Evolutionary conservation across 2,329 filamentous ascomycete genomes (phyloP), one percentile per base, ranked within the genome.

Genomic region (Penicillium polonicum): DNA sequence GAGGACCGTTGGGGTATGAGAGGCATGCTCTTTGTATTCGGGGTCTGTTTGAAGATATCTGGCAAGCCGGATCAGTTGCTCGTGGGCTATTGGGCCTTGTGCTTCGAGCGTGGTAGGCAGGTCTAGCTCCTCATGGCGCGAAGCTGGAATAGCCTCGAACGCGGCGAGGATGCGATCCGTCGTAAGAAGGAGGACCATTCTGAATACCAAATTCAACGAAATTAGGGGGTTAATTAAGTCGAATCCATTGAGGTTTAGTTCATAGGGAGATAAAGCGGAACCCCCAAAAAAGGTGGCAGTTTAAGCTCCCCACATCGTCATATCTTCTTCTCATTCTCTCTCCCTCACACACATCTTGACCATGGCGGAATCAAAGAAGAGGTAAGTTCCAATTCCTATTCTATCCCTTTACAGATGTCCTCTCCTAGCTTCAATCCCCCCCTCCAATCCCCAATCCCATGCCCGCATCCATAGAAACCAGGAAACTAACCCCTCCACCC

Each of bases 1-100:
- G 13, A 97, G 81, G 17, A 81, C 84, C 58, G 76, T 62, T 8
- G 49, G 54, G 5, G 29, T 48, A 9, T 42, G 45, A 12, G 45
- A 51, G 9, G 9, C 46, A 10, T 38, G 35, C 2, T 60, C 53
- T 38, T 45, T 58, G 45, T 61, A 60, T 46, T 59, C 58, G 6
- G 57, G 25, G 23, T 61, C 45, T 17, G 52, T 49, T 52, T 64
- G 65, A 27, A 74, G 65, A 25, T 70, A 65, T 39, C 63, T 71
- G 4, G 74, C 68, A 41, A 80, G 61, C 5, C 67, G 62, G 52
- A 79, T 73, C 27, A 79, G 57, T 44, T 78, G 74, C 0, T 67
- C 68, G 60, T 80, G 78, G 21, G 77, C 73, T 52, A 80, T 77
- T 4, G 77, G 74, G 1, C 67, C 65, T n/a, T 69, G 62, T 4